Evolutionary conservation across 768 basidiomycete species (phyloP), one percentile per base, ranked within the genome.

Genomic region (Leccinum variicolor): DNA sequence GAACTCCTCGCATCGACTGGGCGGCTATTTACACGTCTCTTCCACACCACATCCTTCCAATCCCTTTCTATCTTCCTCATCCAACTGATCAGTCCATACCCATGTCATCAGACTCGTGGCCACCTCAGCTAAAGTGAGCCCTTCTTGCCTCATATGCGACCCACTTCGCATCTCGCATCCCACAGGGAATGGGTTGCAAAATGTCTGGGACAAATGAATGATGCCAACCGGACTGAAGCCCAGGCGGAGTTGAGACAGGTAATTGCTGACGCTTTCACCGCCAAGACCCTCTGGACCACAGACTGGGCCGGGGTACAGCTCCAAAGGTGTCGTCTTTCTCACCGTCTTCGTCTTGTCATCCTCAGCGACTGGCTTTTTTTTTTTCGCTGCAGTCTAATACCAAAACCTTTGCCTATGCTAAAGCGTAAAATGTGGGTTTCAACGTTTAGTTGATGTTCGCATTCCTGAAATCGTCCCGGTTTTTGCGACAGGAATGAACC

Each of bases 211-310:
- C 88, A 94, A 75, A 95, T 96, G 80, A 91, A 91, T 17, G 89
- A 94, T 62, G 74, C 81, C 52, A 98, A 96, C 76, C 86, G 89
- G 72, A 76, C 76, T 50, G 93, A 94, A 64, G 95, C 95, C 21
- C 92, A 94, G 69, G 82, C 89, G 59, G 97, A 99, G 80, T 77
- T 99, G 70, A 94, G 94, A 84, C 84, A 91, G 86, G 90, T 94
- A 82, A 97, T 99, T 74, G 89, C 90, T 83, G 85, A 94, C 64
- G 87, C 94, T 74, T 96, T 92, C 76, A 81, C 85, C 60, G 81
- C 85, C 68, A 86, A 90, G 70, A 83, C 89, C 1, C 80, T 98
- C 25, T 89, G 91, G 84, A 90, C 91, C n/a, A 96, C 90, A 56
- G 93, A 98, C 73, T 99, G 97, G 97, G 76, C 81, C 10, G 87